Evolutionary conservation across 306 rosid genomes (phyloP), one percentile per base, ranked within the genome.

Genomic region (Chamaecrista fasciculata): DNA sequence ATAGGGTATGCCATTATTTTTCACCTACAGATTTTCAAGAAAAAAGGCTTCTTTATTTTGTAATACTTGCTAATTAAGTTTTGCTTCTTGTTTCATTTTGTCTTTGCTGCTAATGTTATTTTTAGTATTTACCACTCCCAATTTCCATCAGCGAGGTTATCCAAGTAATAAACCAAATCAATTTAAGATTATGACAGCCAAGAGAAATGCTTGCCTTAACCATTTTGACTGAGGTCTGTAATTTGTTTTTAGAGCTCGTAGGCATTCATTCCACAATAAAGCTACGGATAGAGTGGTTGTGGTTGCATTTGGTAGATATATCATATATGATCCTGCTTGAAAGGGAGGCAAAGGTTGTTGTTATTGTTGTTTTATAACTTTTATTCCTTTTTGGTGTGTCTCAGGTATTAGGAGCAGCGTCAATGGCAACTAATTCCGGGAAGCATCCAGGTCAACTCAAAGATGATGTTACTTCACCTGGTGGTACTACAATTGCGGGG

Each of bases 381-480:
- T 33, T 39, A 21, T 52, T 66, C 56, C 40, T 29, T 8, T 26
- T 11, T 12, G 48, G 18, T 33, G 31, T 31, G 24, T 61, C 49
- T 40, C 74, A 94, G 98, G 96, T 94, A 55, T 62, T 90, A 11
- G 98, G 98, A 66, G 98, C 96, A 58, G 96, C 97, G 71, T 75
- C 90, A 56, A 88, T 90, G 98, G 85, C 81, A 59, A 58, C 65
- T 18, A 74, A 76, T 51, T 64, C 77, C 11, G 89, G 92, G 68
- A 90, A 86, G 83, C 97, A 90, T 75, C 90, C 95, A 6, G 97
- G 91, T 31, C 90, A 90, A 73, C 96, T 92, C 60, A 92, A 92
- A 77, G 97, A 90, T 40, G 94, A 94, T 10, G 97, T 85, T 21
- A 74, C 95, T 43, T 94, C 99, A 44, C 91, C 96, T 1, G 96